Conservation (phyloP, 495 filamentous ascomycete genomes). For the Sordaria brevicollis region DNA sequence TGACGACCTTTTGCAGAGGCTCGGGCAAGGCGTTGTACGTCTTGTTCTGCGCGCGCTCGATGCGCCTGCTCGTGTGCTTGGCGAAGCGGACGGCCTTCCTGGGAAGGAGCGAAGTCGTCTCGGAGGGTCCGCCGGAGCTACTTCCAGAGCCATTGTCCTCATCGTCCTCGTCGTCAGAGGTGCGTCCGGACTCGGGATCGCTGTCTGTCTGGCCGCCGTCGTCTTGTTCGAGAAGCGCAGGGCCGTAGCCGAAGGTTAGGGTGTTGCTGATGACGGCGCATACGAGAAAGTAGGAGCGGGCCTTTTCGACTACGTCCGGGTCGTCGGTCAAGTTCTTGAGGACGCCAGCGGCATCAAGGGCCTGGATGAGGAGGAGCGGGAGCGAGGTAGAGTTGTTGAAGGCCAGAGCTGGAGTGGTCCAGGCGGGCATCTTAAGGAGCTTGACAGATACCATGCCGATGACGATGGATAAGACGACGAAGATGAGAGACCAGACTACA, state of each 20-base stretch:
- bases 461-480: constrained; percentile 32
- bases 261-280: constrained; percentile 33
- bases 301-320: constrained; percentile 48
- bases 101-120: constrained; percentile 13
- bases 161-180: constrained; percentile 16
- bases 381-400: constrained; percentile 74
- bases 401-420: constrained; percentile 55
- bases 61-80: constrained; percentile 4
- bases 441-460: constrained; percentile 29
- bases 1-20: constrained; percentile 26
- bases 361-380: constrained; percentile 56
- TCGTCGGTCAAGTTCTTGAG: constrained; percentile 40
- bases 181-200: constrained; percentile 9
- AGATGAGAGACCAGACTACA: constrained; percentile 29
- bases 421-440: constrained; percentile 44
- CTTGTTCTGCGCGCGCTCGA: constrained; percentile 15
- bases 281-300: constrained; percentile 63
- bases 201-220: constrained; percentile 15
- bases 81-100: constrained; percentile 8
- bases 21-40: constrained; percentile 30
- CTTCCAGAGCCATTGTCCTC: not conserved
- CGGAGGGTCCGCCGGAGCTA: constrained; percentile 1
- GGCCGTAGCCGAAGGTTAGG: constrained; percentile 52
- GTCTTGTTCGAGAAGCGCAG: constrained; percentile 42
- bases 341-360: constrained; percentile 55